These are phyloP conservation scores for Olyra latifolia DNA, from an alignment of 176 grass and related monocot species.

Conservation along the genomic window DNA sequence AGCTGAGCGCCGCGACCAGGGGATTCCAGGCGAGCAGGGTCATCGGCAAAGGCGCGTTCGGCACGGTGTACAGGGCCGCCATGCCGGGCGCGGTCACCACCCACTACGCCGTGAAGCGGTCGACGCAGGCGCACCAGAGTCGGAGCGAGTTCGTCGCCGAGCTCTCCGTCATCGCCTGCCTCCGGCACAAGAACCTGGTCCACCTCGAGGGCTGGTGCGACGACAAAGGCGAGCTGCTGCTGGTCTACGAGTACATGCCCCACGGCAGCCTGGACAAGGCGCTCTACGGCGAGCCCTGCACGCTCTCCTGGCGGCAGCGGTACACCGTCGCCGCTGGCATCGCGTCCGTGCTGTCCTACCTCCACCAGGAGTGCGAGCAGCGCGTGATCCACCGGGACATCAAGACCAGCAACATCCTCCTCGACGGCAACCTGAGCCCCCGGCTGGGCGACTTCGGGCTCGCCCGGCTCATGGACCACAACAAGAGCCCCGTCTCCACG, in stretches of 20 bases:
- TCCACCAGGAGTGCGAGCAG: constrained; percentile 91
- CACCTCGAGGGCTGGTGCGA: constrained; percentile 87
- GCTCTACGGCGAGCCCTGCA: constrained; percentile 65
- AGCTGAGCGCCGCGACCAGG: constrained; percentile 66
- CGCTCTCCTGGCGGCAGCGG: constrained; percentile 60
- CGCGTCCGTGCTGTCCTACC: constrained; percentile 74
- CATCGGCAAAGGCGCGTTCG: constrained; percentile 81
- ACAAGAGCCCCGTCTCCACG: constrained; percentile 82
- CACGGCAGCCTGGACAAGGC: constrained; percentile 83
- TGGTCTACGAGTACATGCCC: constrained; percentile 95
- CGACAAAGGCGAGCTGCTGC: constrained; percentile 67
- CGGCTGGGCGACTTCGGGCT: constrained; percentile 89
- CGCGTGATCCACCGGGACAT: constrained; percentile 88
- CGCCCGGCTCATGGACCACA: constrained; percentile 80
- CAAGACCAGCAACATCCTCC: constrained; percentile 86
- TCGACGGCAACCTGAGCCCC: constrained; percentile 68
- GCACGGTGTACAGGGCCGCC: constrained; percentile 76
- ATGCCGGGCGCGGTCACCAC: constrained; percentile 22
- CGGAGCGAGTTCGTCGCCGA: constrained; percentile 78
- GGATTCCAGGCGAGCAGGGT: constrained; percentile 77
- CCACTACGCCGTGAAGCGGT: constrained; percentile 69
- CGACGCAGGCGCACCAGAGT: constrained; percentile 82
- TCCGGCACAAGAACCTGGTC: constrained; percentile 90
- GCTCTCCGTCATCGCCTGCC: constrained; percentile 77
- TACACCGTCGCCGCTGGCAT: constrained; percentile 65